Percentiles rank a stretch among this genome's conserved stretches.
Conservation (phyloP, 176 grass and related monocot species). For the Lolium perenne region DNA sequence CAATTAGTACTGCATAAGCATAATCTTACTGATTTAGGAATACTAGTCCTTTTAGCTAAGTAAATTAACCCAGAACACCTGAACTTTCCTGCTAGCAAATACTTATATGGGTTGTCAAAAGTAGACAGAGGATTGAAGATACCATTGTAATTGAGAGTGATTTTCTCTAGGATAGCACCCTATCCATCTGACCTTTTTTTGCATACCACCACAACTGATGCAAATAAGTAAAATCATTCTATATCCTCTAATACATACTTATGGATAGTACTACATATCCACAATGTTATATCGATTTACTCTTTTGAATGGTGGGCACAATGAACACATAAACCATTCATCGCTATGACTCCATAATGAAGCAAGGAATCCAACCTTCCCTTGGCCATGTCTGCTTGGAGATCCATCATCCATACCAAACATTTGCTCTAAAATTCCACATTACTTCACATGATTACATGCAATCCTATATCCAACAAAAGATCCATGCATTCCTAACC, state of each 20-base stretch:
- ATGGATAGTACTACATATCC: background rate
- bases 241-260: background rate
- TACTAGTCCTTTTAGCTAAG: background rate
- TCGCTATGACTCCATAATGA: background rate
- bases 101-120: background rate
- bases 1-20: slow-evolving; percentile 4
- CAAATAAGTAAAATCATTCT: background rate
- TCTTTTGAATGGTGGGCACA: background rate
- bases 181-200: background rate
- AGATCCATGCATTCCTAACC: background rate
- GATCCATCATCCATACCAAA: background rate
- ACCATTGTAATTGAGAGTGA: background rate
- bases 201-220: background rate
- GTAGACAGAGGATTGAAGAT: background rate
- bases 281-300: background rate
- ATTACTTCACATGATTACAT: background rate
- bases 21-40: background rate
- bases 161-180: background rate
- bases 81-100: background rate
- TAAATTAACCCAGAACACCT: background rate
- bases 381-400: background rate
- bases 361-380: background rate
- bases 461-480: background rate
- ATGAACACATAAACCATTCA: background rate
- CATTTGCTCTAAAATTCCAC: background rate